phyloP scores from a whole-genome alignment of 2,329 filamentous ascomycete genomes.

The Penicillium griseofulvum region DNA sequence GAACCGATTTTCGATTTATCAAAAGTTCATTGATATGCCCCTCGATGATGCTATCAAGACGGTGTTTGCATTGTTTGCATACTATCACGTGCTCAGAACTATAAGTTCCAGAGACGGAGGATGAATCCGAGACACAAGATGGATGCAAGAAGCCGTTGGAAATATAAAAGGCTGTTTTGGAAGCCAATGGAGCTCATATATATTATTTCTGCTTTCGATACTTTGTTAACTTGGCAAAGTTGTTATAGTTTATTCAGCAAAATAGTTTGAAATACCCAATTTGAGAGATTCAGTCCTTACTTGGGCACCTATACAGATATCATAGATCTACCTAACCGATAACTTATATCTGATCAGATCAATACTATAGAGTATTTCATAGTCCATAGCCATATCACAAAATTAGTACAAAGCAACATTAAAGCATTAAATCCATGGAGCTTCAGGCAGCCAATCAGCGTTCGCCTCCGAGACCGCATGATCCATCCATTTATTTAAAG shows the following conservation, averaged over 20 bases:
- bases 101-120: background rate
- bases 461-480: background rate
- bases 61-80: slow-evolving; percentile 4
- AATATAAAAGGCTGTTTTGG: background rate
- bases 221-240: background rate
- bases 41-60: slow-evolving; percentile 19
- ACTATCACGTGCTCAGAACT: background rate
- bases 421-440: background rate
- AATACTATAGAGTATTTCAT: background rate
- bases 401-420: background rate
- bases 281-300: background rate
- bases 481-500: slow-evolving; percentile 4
- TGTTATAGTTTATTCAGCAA: background rate
- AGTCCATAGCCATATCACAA: background rate
- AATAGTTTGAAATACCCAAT: background rate
- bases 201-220: background rate
- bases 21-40: slow-evolving; percentile 10
- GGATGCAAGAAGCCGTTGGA: background rate
- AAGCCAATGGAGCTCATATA: no score
- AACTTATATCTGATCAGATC: background rate
- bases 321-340: no score
- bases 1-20: background rate
- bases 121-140: background rate
- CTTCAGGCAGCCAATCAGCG: background rate
- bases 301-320: no score